Evolutionary conservation across 768 basidiomycete genomes (phyloP), one percentile per base, ranked within the genome.

Genomic region (Boletus rubroflammeus): DNA sequence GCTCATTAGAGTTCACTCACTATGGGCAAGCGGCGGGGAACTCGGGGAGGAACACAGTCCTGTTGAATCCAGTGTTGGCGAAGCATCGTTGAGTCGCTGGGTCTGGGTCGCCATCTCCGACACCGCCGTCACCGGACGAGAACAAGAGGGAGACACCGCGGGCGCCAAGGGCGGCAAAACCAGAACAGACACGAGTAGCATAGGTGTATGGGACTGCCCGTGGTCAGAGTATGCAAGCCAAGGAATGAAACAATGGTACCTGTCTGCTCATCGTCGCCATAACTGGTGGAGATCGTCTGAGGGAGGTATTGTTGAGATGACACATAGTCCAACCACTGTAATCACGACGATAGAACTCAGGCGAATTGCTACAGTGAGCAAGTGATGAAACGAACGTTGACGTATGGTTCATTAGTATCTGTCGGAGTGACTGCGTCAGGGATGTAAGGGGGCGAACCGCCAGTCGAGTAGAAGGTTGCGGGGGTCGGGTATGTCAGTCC

Each of bases 211-310:
- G 85, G 23, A 88, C 84, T 83, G 41, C 2, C 19, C 19, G 6
- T 9, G 15, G 25, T 56, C n/a, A 64, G 52, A 46, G 0, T 3
- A 28, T 32, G 43, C 3, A 4, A 6, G 11, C 3, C 21, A 19
- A 41, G 2, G 3, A 10, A 38, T 15, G 11, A 29, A 42, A 41
- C 0, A 31, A 21, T 6, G 10, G n/a, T 36, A 84, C 85, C 80
- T 28, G 85, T 83, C 64, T 86, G 86, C 52, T 90, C 88, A 54
- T 81, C 78, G 44, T 90, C 87, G 4, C 78, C 84, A 63, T 90
- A 90, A 58, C 84, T 86, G 0, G 85, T 88, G 0, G 85, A 85
- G 38, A 90, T 86, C 6, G 81, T 74, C 57, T 81, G 77, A 14
- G 86, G 85, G 2, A 78, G 66, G 36, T 73, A 63, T 10, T 69